Percentiles rank a stretch among this genome's conserved stretches.
Conservation (phyloP, 177 flowering plant genomes). For the Vitis hybrid region DNA sequence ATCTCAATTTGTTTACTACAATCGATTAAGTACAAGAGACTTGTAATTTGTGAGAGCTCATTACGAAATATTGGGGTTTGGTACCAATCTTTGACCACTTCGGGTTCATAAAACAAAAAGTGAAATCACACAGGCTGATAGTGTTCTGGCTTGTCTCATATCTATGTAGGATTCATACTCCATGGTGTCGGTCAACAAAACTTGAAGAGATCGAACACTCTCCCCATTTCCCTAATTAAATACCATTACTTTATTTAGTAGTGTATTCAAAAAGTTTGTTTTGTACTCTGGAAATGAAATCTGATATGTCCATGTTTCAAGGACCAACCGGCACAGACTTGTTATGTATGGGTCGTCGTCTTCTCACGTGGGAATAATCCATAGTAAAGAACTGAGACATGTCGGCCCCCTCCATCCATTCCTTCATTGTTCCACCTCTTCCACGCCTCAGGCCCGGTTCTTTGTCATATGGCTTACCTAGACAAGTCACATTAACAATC, state of each 20-base stretch:
- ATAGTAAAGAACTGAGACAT: constrained; percentile 32
- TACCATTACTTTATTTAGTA: neutral
- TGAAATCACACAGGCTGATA: too few relatives aligned
- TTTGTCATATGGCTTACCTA: constrained; percentile 14
- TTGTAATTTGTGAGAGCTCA: too few relatives aligned
- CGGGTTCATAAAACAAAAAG: too few relatives aligned
- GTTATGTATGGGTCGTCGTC: constrained; percentile 55
- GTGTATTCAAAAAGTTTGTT: neutral
- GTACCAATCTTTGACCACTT: too few relatives aligned
- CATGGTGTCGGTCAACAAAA: constrained; percentile 4
- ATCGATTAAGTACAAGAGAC: too few relatives aligned
- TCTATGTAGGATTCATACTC: neutral
- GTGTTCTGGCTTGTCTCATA: too few relatives aligned
- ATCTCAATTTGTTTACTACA: too few relatives aligned
- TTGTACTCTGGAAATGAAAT: neutral
- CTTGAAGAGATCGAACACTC: neutral
- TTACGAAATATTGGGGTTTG: too few relatives aligned
- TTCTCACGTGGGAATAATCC: constrained; percentile 42
- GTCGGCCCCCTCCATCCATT: constrained; percentile 27
- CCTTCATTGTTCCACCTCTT: constrained; percentile 19
- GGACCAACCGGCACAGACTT: constrained; percentile 32
- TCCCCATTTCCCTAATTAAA: constrained; percentile 9
- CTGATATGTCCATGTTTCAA: constrained; percentile 7
- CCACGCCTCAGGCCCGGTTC: constrained; percentile 14
- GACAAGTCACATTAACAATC: neutral